These are phyloP conservation scores for Peronospora destructor DNA, from an alignment of 352 stramenopile genomes.

Conservation along the genomic window DNA sequence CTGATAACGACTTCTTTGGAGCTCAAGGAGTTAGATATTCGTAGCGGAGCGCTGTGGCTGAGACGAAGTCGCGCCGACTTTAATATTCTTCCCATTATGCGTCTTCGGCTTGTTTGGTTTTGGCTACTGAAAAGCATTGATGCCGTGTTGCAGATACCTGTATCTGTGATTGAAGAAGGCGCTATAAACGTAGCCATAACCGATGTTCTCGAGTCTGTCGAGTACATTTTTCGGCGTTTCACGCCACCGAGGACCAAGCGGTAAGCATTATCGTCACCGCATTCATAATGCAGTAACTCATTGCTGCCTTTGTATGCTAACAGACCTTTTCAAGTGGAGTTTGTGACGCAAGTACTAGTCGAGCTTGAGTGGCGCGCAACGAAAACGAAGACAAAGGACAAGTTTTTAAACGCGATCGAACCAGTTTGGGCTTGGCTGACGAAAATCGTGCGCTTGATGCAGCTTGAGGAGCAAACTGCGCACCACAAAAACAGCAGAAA, in stretches of 20 bases:
- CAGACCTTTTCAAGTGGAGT: conserved; percentile 49
- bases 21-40: conserved; percentile 18
- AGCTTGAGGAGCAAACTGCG: conserved; percentile 29
- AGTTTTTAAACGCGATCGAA: conserved; percentile 20
- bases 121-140: conserved; percentile 45
- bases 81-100: conserved; percentile 20
- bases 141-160: conserved; percentile 1
- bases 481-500: conserved; percentile 19
- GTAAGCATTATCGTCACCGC: conserved; percentile 11
- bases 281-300: not conserved
- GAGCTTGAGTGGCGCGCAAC: conserved; percentile 48
- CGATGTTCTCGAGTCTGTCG: conserved; percentile 44
- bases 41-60: conserved; percentile 32
- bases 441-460: conserved; percentile 53
- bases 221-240: conserved; percentile 56
- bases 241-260: conserved; percentile 31
- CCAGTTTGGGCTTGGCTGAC: conserved; percentile 38
- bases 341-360: conserved; percentile 38
- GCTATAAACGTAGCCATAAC: conserved; percentile 7
- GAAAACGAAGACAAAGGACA: conserved; percentile 24
- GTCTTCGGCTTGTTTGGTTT: conserved; percentile 49
- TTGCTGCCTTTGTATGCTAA: not conserved
- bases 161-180: conserved; percentile 3
- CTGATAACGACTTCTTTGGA: conserved; percentile 19
- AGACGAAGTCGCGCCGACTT: conserved; percentile 38